Conservation (phyloP, 257 asterid species). For the Cruciata laevipes region DNA sequence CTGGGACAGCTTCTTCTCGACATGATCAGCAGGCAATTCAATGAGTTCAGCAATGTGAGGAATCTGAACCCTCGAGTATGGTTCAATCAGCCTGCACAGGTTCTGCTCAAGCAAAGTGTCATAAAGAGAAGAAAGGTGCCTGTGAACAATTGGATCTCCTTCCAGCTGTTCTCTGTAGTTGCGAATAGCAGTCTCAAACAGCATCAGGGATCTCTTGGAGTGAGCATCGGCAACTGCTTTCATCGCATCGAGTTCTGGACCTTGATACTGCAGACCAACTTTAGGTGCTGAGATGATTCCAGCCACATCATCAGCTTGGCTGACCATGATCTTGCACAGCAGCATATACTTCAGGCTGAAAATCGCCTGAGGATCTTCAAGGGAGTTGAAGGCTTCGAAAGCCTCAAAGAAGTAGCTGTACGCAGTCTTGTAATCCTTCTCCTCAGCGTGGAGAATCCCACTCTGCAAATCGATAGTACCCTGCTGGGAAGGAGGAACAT, state of each 20-base stretch:
- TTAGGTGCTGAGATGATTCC: slow-evolving; percentile 39
- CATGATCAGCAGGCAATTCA: slow-evolving; percentile 36
- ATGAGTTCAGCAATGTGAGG: slow-evolving; percentile 38
- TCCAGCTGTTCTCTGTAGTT: slow-evolving; percentile 33
- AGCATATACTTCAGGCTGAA: slow-evolving; percentile 44
- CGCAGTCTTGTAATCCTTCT: slow-evolving; percentile 39
- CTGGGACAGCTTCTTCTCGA: slow-evolving; percentile 42
- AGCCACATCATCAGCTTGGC: slow-evolving; percentile 40
- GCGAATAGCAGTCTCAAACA: slow-evolving; percentile 34
- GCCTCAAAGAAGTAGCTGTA: slow-evolving; percentile 41
- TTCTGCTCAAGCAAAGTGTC: slow-evolving; percentile 42
- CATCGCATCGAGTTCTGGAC: slow-evolving; percentile 51
- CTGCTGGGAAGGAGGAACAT: slow-evolving; percentile 45
- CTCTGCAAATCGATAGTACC: slow-evolving; percentile 44
- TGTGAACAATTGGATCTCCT: slow-evolving; percentile 39
- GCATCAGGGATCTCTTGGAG: slow-evolving; percentile 37
- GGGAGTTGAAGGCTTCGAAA: slow-evolving; percentile 43
- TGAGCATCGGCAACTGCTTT: slow-evolving; percentile 43
- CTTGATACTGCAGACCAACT: slow-evolving; percentile 42
- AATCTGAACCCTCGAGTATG: slow-evolving; percentile 36
- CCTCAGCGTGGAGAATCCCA: slow-evolving; percentile 46
- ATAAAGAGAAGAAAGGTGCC: slow-evolving; percentile 39
- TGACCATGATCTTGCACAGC: slow-evolving; percentile 45
- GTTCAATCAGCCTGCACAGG: slow-evolving; percentile 44
- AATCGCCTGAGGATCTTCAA: slow-evolving; percentile 39